These are phyloP conservation scores for Sclerotiophoma versabilis DNA, from an alignment of 2,329 filamentous ascomycete genomes.

Conservation along the genomic window DNA sequence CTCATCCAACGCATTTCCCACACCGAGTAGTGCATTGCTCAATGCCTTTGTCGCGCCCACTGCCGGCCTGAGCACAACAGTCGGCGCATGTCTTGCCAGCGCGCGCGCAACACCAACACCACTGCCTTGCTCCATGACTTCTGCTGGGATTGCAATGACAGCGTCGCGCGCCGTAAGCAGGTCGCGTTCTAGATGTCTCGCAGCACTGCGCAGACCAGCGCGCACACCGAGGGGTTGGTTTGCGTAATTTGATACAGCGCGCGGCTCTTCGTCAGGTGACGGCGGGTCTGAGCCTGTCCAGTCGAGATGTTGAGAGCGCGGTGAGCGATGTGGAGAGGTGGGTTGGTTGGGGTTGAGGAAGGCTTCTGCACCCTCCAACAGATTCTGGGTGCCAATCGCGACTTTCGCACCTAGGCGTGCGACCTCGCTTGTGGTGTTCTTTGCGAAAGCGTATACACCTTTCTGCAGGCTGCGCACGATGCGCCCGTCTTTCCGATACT, in stretches of 20 bases:
- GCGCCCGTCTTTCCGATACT: constrained; percentile 93
- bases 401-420: constrained; percentile 93
- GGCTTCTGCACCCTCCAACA: constrained; percentile 86
- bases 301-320: constrained; percentile 36
- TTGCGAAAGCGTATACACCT: constrained; percentile 87
- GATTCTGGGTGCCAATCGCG: constrained; percentile 92
- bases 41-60: constrained; percentile 90
- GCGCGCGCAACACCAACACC: constrained; percentile 81
- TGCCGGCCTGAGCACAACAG: constrained; percentile 87
- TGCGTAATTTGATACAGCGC: constrained; percentile 88
- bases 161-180: constrained; percentile 87
- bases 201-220: constrained; percentile 84
- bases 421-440: constrained; percentile 92
- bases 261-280: constrained; percentile 71
- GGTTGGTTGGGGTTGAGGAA: constrained; percentile 62
- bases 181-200: constrained; percentile 82
- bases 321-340: constrained; percentile 36
- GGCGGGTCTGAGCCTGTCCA: constrained; percentile 66
- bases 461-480: constrained; percentile 92
- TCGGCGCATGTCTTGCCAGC: constrained; percentile 83
- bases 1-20: constrained; percentile 89
- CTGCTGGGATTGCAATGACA: constrained; percentile 91
- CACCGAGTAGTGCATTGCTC: constrained; percentile 87
- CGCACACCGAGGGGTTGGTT: constrained; percentile 91
- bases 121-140: constrained; percentile 84